Evolutionary conservation across 495 filamentous ascomycete genomes (phyloP).

Genomic region (Daldinia loculata): DNA sequence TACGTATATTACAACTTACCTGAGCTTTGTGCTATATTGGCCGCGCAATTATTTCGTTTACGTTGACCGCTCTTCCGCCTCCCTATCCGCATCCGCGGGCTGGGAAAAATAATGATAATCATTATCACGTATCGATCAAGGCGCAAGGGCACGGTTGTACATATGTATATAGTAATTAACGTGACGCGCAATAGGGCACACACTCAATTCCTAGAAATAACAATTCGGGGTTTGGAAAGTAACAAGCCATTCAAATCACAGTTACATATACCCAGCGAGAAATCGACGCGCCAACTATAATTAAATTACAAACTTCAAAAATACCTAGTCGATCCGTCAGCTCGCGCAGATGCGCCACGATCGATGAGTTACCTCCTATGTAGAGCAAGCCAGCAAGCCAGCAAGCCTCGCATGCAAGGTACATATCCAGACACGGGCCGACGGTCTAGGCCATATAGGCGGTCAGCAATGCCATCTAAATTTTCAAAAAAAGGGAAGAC

Average conservation of each 20-base stretch:
- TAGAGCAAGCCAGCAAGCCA: neutral
- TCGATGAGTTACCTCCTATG: neutral
- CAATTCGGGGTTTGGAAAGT: neutral
- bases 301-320: neutral
- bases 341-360: neutral
- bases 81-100: conserved; percentile 5
- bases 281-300: neutral
- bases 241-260: neutral
- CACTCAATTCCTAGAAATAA: neutral
- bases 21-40: neutral
- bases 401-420: neutral
- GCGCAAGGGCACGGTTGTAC: neutral
- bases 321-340: neutral
- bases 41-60: neutral
- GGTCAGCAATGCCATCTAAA: neutral
- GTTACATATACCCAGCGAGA: neutral
- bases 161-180: neutral
- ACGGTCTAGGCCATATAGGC: neutral
- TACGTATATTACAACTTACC: neutral
- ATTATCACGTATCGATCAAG: neutral
- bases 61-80: conserved; percentile 36
- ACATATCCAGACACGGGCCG: neutral
- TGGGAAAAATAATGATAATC: neutral
- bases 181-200: neutral
- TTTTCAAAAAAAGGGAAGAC: neutral